Conservation (phyloP, 75 land plant species). For the Cunninghamia lanceolata region DNA sequence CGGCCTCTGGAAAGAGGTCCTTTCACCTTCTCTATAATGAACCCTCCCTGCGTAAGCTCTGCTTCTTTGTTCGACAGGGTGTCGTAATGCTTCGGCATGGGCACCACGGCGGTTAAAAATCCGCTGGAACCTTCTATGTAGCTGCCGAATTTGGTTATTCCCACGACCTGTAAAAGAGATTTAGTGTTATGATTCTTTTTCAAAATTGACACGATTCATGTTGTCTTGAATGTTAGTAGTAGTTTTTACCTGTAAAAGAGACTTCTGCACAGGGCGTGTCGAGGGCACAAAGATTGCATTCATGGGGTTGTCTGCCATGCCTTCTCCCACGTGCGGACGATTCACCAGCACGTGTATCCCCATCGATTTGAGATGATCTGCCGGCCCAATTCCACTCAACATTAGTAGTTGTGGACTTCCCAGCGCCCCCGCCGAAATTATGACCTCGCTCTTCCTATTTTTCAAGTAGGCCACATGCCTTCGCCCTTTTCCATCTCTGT, state of each 20-base stretch:
- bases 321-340: constrained; percentile 54
- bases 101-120: constrained; percentile 24
- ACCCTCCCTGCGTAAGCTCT: neutral
- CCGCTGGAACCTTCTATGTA: constrained; percentile 87
- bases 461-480: constrained; percentile 32
- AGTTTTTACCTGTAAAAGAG: constrained; percentile 63
- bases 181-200: no score
- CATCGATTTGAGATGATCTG: constrained; percentile 38
- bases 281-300: constrained; percentile 70
- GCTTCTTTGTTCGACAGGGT: neutral
- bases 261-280: constrained; percentile 43
- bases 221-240: no score
- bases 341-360: constrained; percentile 44
- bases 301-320: constrained; percentile 91
- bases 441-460: constrained; percentile 47
- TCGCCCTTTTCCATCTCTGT: constrained; percentile 55
- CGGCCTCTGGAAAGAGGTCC: constrained; percentile 76
- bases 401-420: constrained; percentile 84
- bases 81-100: neutral
- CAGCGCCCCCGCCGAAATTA: constrained; percentile 75
- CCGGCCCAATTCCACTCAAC: constrained; percentile 84
- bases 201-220: no score
- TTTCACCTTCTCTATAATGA: constrained; percentile 63
- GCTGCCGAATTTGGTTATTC: constrained; percentile 70
- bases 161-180: no score